Base-by-base conservation (phyloP, 2,329 filamentous ascomycete species). In the Penicillium sp. region DNA sequence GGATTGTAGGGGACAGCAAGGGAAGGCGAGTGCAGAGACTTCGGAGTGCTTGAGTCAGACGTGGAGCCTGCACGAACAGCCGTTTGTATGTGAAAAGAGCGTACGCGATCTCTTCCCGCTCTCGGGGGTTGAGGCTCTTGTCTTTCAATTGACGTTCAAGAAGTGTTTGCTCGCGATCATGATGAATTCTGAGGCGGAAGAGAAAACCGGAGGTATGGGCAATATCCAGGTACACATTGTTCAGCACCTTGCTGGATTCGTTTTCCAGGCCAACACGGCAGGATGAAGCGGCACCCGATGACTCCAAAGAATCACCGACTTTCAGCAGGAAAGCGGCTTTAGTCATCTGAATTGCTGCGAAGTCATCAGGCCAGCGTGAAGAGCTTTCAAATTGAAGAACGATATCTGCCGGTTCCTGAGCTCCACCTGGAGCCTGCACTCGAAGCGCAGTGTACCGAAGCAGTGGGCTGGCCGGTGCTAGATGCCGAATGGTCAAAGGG, bases 311-410 rank as follows among this genome's bases (percentile, higher is more conserved):
- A 51, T 88, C 86, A 49, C 87, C 86, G 55, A 96, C 86, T 66
- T 86, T 88, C 9, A 89, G 74, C 10, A 90, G 80, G 70, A 99
- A 96, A 3, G 96, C 95, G 39, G 96, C 84, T 75, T 99, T 99
- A 13, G 92, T 93, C 68, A 92, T 86, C 73, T 99, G 95, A 55
- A 98, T 96, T 5, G 93, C 93, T 3, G 85, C 85, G 9, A 98
- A 77, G 69, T 96, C 91, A 70, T 98, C 93, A 0, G 95, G 95
- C 95, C 95, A 99, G 64, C 91, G 89, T 46, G 87, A 88, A 7
- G 95, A 98, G 5, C 90, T 90, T 76, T 99, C 95, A 66, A 99
- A 98, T 69, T 93, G 93, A 48, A 99, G 82, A 43, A 92, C 84
- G 31, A 96, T 84, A 63, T 96, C 88, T 63, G 93, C 88, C 0